phyloP scores from a whole-genome alignment of 805 yeast species.

The Candida berthetii region DNA sequence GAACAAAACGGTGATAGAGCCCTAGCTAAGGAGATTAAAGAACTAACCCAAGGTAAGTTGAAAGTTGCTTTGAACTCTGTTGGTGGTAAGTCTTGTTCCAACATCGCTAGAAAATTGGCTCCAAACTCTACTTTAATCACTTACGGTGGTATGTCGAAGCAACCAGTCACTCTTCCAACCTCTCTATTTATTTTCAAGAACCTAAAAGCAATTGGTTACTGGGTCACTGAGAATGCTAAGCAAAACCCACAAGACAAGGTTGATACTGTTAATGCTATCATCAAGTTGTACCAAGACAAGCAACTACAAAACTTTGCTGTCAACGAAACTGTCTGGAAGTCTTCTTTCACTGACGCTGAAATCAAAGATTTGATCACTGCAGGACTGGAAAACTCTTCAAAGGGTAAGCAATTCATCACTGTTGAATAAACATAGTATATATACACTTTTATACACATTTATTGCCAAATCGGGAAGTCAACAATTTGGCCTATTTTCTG shows the following conservation, averaged over 20 bases:
- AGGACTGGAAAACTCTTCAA: conserved; percentile 29
- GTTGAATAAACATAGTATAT: conserved; percentile 12
- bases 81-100: conserved; percentile 83
- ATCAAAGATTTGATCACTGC: conserved; percentile 25
- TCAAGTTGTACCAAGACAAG: conserved; percentile 54
- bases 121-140: conserved; percentile 75
- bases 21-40: conserved; percentile 53
- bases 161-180: conserved; percentile 90
- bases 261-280: conserved; percentile 45
- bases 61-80: conserved; percentile 87
- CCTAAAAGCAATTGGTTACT: conserved; percentile 80
- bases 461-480: not conserved
- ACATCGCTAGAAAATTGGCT: conserved; percentile 76
- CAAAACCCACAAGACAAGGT: conserved; percentile 55
- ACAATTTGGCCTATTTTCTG: no score
- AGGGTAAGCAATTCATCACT: conserved; percentile 40
- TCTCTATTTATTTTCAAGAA: conserved; percentile 87
- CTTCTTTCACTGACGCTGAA: conserved; percentile 27
- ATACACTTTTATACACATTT: not conserved
- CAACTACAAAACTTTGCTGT: conserved; percentile 37
- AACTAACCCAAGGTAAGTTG: conserved; percentile 46
- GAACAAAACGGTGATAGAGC: conserved; percentile 68
- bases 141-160: conserved; percentile 97
- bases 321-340: conserved; percentile 22
- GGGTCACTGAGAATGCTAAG: conserved; percentile 74